A percentile compares a stretch with the other conserved stretches of the same genome.
phyloP scores from a whole-genome alignment of 2,329 filamentous ascomycete genomes.

The Xylariaceae sp. region DNA sequence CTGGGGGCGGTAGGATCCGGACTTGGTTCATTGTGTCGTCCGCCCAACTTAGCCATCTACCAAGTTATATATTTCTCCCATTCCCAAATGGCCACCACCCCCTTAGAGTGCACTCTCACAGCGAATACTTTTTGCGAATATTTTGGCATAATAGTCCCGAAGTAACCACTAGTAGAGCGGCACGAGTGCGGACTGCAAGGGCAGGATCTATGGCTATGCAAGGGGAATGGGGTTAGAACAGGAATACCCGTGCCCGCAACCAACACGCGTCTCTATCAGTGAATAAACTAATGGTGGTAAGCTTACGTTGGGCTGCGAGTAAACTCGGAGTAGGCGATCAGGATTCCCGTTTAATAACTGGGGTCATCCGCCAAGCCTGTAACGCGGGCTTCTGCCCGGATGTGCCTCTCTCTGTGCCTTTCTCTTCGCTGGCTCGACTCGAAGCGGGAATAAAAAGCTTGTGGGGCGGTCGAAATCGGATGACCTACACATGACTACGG shows the following conservation, averaged over 20 bases:
- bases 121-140: no score
- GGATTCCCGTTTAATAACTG: slow-evolving; percentile 12
- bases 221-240: not conserved
- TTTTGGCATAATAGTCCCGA: no score
- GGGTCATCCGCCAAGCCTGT: slow-evolving; percentile 23
- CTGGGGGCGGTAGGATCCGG: slow-evolving; percentile 1
- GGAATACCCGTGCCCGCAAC: not conserved
- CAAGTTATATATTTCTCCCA: no score
- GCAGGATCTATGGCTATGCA: no score
- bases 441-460: no score
- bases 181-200: no score
- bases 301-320: slow-evolving; percentile 17
- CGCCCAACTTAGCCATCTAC: not conserved
- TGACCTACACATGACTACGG: no score
- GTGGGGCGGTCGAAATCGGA: no score
- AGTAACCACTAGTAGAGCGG: no score
- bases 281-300: no score
- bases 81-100: not conserved
- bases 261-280: no score
- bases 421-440: slow-evolving; percentile 4
- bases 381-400: slow-evolving; percentile 7
- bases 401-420: not conserved
- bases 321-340: slow-evolving; percentile 19
- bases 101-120: no score
- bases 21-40: not conserved